A percentile compares a stretch with the other conserved stretches of the same genome.
Conservation (phyloP, 2,329 filamentous ascomycete species). For the Aspergillus chevalieri region DNA sequence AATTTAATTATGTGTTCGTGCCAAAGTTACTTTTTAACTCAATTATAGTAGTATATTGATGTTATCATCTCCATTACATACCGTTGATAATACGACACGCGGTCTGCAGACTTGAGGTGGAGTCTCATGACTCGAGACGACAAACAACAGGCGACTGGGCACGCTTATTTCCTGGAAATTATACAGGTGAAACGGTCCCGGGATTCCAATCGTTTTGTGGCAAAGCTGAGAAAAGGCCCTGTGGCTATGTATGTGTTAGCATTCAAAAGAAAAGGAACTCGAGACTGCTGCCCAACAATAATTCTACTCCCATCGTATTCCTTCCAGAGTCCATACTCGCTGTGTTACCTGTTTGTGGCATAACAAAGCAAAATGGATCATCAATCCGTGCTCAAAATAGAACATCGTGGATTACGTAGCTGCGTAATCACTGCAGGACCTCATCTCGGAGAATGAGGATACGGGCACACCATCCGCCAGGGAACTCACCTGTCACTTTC, state of each 20-base stretch:
- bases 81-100: not conserved
- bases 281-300: conserved; percentile 11
- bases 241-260: conserved; percentile 3
- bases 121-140: not conserved
- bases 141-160: not conserved
- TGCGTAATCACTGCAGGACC: too few relatives aligned
- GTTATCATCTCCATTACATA: not conserved
- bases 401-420: too few relatives aligned
- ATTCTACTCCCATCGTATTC: not conserved
- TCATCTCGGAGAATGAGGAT: too few relatives aligned
- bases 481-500: conserved; percentile 12
- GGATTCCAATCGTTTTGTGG: conserved; percentile 7
- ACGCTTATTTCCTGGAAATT: conserved; percentile 4
- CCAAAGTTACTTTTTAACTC: not conserved
- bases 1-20: too few relatives aligned
- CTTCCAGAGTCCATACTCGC: not conserved
- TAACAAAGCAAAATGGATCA: too few relatives aligned
- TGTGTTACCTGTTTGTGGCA: not conserved
- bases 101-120: not conserved
- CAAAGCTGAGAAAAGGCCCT: conserved; percentile 11
- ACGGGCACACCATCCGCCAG: not conserved
- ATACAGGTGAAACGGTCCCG: conserved; percentile 5
- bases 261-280: conserved; percentile 1
- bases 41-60: not conserved
- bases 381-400: too few relatives aligned